Evolutionary conservation across 495 filamentous ascomycete species (phyloP).

Genomic region (Staphylotrichum longicolle): DNA sequence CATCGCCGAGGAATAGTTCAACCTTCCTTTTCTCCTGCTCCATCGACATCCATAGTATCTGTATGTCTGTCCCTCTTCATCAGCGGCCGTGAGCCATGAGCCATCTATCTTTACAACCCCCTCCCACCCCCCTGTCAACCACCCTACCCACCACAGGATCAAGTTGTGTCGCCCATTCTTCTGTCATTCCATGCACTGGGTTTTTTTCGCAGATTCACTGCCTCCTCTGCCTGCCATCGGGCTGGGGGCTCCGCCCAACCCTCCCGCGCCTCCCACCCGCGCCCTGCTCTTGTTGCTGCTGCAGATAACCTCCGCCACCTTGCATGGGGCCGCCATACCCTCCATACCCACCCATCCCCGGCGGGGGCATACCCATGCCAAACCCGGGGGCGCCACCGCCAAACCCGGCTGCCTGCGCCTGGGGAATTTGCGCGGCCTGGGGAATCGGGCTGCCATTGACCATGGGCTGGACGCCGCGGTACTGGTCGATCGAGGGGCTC

Average conservation of each 20-base stretch:
- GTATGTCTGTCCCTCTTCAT: neutral
- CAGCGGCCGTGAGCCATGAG: conserved; percentile 1
- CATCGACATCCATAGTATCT: neutral
- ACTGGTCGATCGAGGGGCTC: conserved; percentile 50
- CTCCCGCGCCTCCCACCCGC: conserved; percentile 52
- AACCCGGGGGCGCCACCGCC: conserved; percentile 48
- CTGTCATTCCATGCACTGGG: conserved; percentile 17
- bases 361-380: conserved; percentile 41
- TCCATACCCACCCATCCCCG: conserved; percentile 41
- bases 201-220: neutral
- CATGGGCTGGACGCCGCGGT: conserved; percentile 40
- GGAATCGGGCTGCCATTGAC: conserved; percentile 50
- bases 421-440: conserved; percentile 32
- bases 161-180: neutral
- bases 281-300: conserved; percentile 39
- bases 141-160: neutral
- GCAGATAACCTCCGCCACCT: conserved; percentile 46
- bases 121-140: neutral
- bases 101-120: conserved; percentile 9
- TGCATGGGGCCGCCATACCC: conserved; percentile 36
- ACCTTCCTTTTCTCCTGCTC: neutral
- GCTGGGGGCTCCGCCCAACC: conserved; percentile 46
- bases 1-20: too few species aligned
- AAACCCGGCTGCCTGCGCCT: conserved; percentile 24
- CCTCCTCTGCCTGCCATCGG: conserved; percentile 23